A percentile compares a stretch with the other conserved stretches of the same genome.
These are phyloP conservation scores for Xerophyta viscosa DNA, from an alignment of 106 monocot species.

Conservation along the genomic window DNA sequence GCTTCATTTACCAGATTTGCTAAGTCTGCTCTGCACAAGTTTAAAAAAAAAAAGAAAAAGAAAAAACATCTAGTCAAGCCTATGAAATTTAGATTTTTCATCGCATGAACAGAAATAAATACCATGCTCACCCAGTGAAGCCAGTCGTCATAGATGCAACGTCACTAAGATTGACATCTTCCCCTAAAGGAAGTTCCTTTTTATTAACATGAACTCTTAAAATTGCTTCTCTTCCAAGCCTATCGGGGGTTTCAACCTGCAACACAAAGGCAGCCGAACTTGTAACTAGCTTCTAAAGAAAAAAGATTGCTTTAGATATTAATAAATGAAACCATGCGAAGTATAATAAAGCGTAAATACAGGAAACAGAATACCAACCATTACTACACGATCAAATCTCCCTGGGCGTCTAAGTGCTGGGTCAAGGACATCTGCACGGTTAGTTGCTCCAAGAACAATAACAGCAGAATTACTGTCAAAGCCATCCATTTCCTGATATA, in stretches of 20 bases:
- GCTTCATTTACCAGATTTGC: constrained; percentile 99
- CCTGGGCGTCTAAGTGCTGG: constrained; percentile 99
- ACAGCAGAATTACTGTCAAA: constrained; percentile 96
- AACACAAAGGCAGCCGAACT: neutral
- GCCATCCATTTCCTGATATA: constrained; percentile 95
- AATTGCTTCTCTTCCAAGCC: constrained; percentile 87
- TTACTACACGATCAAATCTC: constrained; percentile 97
- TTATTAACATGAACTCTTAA: constrained; percentile 79
- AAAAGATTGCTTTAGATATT: too few relatives aligned
- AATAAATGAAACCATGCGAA: too few relatives aligned
- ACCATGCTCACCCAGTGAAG: constrained; percentile 75
- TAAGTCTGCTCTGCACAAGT: constrained; percentile 85
- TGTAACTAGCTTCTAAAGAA: too few relatives aligned
- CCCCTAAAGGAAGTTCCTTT: constrained; percentile 82
- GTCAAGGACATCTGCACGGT: constrained; percentile 92
- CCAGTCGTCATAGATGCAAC: constrained; percentile 98
- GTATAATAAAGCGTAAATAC: neutral
- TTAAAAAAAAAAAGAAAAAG: constrained; percentile 15
- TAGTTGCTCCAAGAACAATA: constrained; percentile 97
- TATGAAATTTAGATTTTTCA: constrained; percentile 7
- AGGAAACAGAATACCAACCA: constrained; percentile 33
- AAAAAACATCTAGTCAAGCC: constrained; percentile 15
- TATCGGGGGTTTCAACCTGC: constrained; percentile 98
- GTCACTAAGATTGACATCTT: constrained; percentile 72
- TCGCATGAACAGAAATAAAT: neutral